Evolutionary conservation across 2,329 filamentous ascomycete genomes (phyloP).

Genomic region (Exophiala mesophila): DNA sequence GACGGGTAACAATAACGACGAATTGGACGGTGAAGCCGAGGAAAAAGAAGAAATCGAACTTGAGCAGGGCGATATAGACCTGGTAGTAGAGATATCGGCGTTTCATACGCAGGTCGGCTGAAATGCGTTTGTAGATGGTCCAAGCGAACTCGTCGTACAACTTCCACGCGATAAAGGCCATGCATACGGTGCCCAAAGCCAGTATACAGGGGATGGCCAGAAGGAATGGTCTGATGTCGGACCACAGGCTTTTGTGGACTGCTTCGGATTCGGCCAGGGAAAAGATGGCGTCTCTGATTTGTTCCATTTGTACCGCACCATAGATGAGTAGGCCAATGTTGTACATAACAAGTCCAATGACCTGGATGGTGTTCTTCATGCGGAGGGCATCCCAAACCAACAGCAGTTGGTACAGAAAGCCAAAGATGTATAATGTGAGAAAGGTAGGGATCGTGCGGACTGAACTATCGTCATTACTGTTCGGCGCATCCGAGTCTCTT

Average conservation of each 20-base stretch:
- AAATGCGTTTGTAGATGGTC: conserved; percentile 99
- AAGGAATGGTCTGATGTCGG: conserved; percentile 66
- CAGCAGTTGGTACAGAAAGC: conserved; percentile 85
- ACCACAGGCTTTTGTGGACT: conserved; percentile 59
- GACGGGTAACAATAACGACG: conserved; percentile 74
- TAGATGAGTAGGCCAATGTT: conserved; percentile 91
- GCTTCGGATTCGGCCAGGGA: conserved; percentile 45
- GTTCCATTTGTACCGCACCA: conserved; percentile 85
- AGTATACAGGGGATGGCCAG: conserved; percentile 83
- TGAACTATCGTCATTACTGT: conserved; percentile 38
- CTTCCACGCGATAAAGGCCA: conserved; percentile 83
- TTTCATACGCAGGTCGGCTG: conserved; percentile 94
- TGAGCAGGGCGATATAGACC: conserved; percentile 95
- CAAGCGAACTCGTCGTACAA: conserved; percentile 98
- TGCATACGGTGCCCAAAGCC: conserved; percentile 64
- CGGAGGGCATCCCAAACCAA: conserved; percentile 90
- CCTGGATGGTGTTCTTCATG: conserved; percentile 95
- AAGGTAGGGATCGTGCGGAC: conserved; percentile 81
- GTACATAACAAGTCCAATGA: conserved; percentile 90
- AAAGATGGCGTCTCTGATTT: conserved; percentile 70
- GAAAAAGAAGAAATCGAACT: conserved; percentile 99
- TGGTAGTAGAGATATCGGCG: conserved; percentile 94
- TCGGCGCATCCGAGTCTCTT: conserved; percentile 28
- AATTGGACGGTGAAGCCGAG: conserved; percentile 98
- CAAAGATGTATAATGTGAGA: conserved; percentile 93